These are phyloP conservation scores for Tulasnella sp. DNA, from an alignment of 768 basidiomycete species.

Conservation along the genomic window DNA sequence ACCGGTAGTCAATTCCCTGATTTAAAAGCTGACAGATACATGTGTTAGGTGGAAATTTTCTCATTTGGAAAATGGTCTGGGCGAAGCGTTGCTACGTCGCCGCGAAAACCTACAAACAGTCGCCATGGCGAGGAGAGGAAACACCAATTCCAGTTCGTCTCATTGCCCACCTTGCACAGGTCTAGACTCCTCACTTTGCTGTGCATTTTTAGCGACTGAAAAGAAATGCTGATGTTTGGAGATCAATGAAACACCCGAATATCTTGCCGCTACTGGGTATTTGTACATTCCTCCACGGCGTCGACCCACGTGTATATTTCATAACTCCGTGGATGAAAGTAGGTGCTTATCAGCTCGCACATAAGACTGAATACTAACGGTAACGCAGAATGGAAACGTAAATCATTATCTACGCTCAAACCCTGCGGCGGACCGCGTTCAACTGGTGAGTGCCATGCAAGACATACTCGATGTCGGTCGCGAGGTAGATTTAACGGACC, in stretches of 20 bases:
- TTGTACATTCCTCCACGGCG: background rate
- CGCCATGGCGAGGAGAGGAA: no score
- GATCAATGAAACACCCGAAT: background rate
- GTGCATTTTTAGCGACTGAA: background rate
- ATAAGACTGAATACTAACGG: no score
- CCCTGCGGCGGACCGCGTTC: background rate
- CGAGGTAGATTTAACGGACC: background rate
- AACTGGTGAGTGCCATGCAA: background rate
- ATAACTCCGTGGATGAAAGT: background rate
- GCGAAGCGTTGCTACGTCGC: no score
- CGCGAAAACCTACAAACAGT: no score
- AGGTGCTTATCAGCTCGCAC: background rate
- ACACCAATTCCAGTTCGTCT: no score
- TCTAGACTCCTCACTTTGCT: background rate
- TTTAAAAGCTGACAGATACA: no score
- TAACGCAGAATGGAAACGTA: no score
- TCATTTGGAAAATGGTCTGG: no score
- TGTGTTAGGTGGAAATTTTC: no score
- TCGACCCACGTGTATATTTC: background rate
- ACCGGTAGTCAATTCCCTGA: no score
- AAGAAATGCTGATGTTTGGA: background rate
- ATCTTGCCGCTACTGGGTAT: background rate
- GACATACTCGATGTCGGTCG: background rate
- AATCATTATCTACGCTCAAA: background rate
- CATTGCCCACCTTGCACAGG: no score